Evolutionary conservation across 75 land plant species (phyloP).

Genomic region (Selaginella moellendorffii): DNA sequence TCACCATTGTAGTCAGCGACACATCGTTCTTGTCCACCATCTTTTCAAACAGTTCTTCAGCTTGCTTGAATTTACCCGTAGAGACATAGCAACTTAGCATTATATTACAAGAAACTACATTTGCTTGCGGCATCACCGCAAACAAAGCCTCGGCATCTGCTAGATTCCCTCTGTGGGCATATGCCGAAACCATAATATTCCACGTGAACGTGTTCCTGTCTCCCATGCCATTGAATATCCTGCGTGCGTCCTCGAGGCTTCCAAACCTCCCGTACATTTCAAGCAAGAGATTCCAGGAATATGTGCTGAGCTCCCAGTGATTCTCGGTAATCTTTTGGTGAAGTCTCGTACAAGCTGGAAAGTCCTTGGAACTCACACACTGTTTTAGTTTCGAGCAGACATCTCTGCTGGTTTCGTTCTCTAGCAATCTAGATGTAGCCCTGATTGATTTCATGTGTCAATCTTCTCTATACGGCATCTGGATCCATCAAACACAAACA

Average conservation of each 20-base stretch:
- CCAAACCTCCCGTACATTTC: constrained; percentile 7
- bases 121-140: background rate
- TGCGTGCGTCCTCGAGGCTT: background rate
- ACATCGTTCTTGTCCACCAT: background rate
- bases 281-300: background rate
- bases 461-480: too few species aligned
- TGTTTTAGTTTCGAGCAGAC: too few species aligned
- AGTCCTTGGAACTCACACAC: too few species aligned
- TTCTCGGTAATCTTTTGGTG: too few species aligned
- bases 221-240: background rate
- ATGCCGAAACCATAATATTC: constrained; percentile 4
- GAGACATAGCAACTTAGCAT: background rate
- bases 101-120: background rate
- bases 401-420: too few species aligned
- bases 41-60: background rate
- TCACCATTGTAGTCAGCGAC: background rate
- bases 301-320: too few species aligned
- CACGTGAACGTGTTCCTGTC: background rate
- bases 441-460: too few species aligned
- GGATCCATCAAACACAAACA: too few species aligned
- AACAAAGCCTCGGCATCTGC: background rate
- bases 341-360: too few species aligned
- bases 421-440: too few species aligned
- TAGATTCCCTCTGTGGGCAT: background rate
- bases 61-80: background rate